Evolutionary conservation across 2,329 filamentous ascomycete species (phyloP).

Genomic region (Fusarium sp.): DNA sequence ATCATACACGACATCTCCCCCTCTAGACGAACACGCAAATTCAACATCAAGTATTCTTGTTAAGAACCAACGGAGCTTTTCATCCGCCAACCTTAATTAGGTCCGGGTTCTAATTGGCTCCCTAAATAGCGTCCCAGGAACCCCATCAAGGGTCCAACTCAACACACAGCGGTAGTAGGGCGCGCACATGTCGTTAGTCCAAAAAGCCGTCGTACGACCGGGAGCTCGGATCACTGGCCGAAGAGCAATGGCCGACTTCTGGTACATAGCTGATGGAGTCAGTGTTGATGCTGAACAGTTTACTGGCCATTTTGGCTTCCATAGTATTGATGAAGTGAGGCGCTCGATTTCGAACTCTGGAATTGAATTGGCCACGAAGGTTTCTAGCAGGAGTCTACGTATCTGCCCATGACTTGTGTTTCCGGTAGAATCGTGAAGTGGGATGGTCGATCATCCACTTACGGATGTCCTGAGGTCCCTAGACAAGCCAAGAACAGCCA

Average conservation of each 20-base stretch:
- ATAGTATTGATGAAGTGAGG: background rate
- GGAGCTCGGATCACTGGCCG: slow-evolving; percentile 23
- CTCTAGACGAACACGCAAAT: background rate
- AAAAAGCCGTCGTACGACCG: slow-evolving; percentile 25
- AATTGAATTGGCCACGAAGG: background rate
- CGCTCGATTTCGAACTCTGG: background rate
- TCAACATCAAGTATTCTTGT: slow-evolving; percentile 16
- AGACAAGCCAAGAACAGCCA: slow-evolving; percentile 22
- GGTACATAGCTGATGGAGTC: too few species aligned
- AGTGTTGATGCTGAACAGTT: background rate
- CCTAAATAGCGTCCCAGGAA: slow-evolving; percentile 6
- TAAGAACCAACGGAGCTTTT: slow-evolving; percentile 36
- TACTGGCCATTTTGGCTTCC: background rate
- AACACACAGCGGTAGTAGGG: slow-evolving; percentile 22
- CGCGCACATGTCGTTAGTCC: slow-evolving; percentile 33
- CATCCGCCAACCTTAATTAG: slow-evolving; percentile 17
- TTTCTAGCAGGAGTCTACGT: background rate
- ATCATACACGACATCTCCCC: background rate
- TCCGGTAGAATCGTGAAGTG: slow-evolving; percentile 25
- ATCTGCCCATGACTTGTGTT: slow-evolving; percentile 13
- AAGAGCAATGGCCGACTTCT: background rate
- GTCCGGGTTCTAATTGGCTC: slow-evolving; percentile 26
- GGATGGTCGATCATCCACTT: slow-evolving; percentile 24
- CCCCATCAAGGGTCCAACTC: slow-evolving; percentile 35
- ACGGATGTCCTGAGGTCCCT: slow-evolving; percentile 12